Evolutionary conservation across 371 early-diverging fungal species (phyloP).

Genomic region (Mortierella sp.): DNA sequence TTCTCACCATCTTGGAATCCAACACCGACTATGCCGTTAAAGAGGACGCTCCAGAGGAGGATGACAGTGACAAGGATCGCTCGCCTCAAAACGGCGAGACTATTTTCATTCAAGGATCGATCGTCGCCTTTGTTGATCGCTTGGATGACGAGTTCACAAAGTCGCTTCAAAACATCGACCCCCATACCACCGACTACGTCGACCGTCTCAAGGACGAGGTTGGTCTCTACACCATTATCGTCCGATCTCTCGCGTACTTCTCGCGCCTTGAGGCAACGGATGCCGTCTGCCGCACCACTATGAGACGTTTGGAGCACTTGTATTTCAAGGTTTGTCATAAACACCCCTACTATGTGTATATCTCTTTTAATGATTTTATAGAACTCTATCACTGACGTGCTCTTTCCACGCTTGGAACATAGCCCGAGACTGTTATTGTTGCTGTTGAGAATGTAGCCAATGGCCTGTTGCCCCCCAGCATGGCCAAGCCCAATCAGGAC

Average conservation of each 20-base stretch:
- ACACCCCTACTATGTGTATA: not conserved
- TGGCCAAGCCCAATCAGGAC: slow-evolving; percentile 61
- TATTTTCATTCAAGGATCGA: slow-evolving; percentile 83
- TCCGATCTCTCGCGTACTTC: slow-evolving; percentile 89
- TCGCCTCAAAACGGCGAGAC: slow-evolving; percentile 64
- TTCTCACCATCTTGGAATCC: slow-evolving; percentile 82
- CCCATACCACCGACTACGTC: slow-evolving; percentile 96
- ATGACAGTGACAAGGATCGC: slow-evolving; percentile 79
- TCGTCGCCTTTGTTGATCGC: slow-evolving; percentile 92
- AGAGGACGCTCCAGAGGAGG: slow-evolving; percentile 76
- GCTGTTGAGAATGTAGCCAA: slow-evolving; percentile 50
- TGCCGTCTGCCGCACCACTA: slow-evolving; percentile 78
- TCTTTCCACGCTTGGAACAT: not conserved
- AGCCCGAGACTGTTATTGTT: slow-evolving; percentile 51
- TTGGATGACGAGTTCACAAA: slow-evolving; percentile 97
- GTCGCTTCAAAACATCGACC: slow-evolving; percentile 95
- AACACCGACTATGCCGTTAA: slow-evolving; percentile 70
- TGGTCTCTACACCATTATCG: slow-evolving; percentile 87
- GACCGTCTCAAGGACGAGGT: slow-evolving; percentile 94
- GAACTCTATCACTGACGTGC: not conserved
- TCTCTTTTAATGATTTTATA: not conserved
- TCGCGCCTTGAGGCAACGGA: slow-evolving; percentile 70
- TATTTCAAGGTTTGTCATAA: slow-evolving; percentile 85
- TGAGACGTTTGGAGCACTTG: slow-evolving; percentile 94
- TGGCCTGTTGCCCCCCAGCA: slow-evolving; percentile 57